These are phyloP conservation scores for Amesomyces nigricolor DNA, from an alignment of 2,329 filamentous ascomycete species.

Conservation along the genomic window DNA sequence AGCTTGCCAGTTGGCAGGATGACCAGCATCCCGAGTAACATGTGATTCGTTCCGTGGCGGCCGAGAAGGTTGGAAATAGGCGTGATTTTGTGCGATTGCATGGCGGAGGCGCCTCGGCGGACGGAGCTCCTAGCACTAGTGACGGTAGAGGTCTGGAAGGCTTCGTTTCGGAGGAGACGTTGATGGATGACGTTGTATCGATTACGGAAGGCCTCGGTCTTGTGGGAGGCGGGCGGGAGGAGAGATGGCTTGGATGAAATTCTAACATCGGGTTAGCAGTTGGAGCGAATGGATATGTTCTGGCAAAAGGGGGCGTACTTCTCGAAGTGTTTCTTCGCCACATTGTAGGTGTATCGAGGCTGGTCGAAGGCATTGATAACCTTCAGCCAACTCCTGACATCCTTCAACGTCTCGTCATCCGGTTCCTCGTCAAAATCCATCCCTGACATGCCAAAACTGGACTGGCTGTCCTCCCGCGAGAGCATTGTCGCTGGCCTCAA, in stretches of 20 bases:
- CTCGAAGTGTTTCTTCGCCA: conserved; percentile 85
- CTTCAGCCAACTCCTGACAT: conserved; percentile 78
- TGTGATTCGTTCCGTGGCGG: conserved; percentile 75
- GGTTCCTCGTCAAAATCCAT: conserved; percentile 48
- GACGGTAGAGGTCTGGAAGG: conserved; percentile 79
- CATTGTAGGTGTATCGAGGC: conserved; percentile 71
- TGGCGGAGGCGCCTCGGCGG: conserved; percentile 53
- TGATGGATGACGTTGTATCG: conserved; percentile 91
- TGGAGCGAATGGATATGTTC: too few relatives aligned
- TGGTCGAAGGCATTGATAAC: conserved; percentile 81
- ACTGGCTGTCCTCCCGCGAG: conserved; percentile 55
- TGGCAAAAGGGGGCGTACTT: conserved; percentile 41
- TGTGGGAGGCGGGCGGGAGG: conserved; percentile 71
- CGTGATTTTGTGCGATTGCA: conserved; percentile 79
- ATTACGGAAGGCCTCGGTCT: conserved; percentile 81
- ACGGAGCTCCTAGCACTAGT: conserved; percentile 53
- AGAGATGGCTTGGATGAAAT: conserved; percentile 60
- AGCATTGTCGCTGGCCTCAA: conserved; percentile 43
- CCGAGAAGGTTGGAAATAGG: conserved; percentile 72
- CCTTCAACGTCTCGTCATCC: conserved; percentile 55
- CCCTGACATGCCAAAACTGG: conserved; percentile 58
- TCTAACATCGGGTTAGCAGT: conserved; percentile 35
- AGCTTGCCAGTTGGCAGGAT: conserved; percentile 76
- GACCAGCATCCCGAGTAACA: conserved; percentile 78
- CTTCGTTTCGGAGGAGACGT: conserved; percentile 83